Conservation (phyloP, 257 asterid genomes). For the Salvia rosmarinus region DNA sequence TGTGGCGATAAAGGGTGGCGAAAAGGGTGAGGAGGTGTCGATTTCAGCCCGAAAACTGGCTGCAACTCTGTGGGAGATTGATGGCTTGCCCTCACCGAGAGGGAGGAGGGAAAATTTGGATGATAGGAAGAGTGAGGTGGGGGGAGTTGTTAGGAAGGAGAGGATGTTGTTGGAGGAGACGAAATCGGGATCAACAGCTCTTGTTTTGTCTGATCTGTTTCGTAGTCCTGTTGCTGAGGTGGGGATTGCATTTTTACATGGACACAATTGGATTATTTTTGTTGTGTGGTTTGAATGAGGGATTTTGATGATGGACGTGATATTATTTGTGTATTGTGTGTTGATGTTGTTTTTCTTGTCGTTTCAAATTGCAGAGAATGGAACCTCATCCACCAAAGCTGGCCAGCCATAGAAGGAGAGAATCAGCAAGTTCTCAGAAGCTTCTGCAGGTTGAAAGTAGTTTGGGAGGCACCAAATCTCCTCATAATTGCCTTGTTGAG, state of each 20-base stretch:
- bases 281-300: constrained; percentile 9
- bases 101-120: constrained; percentile 49
- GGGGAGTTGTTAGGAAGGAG: constrained; percentile 46
- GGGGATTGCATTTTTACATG: constrained; percentile 46
- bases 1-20: constrained; percentile 48
- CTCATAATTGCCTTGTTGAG: constrained; percentile 61
- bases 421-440: constrained; percentile 73
- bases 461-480: constrained; percentile 48
- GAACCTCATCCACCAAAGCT: constrained; percentile 44
- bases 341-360: constrained; percentile 23
- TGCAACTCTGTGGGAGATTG: constrained; percentile 85
- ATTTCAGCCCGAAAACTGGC: constrained; percentile 85
- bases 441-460: constrained; percentile 47
- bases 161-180: constrained; percentile 49
- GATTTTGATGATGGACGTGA: not conserved
- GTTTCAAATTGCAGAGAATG: constrained; percentile 61
- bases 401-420: constrained; percentile 63
- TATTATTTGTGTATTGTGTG: constrained; percentile 29
- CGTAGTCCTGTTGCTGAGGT: constrained; percentile 69
- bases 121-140: constrained; percentile 46
- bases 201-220: constrained; percentile 60
- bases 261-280: constrained; percentile 13
- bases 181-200: constrained; percentile 52
- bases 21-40: constrained; percentile 50
- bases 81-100: constrained; percentile 61